Conservation (phyloP, 306 rosid genomes). For the Cucurbita pepo region DNA sequence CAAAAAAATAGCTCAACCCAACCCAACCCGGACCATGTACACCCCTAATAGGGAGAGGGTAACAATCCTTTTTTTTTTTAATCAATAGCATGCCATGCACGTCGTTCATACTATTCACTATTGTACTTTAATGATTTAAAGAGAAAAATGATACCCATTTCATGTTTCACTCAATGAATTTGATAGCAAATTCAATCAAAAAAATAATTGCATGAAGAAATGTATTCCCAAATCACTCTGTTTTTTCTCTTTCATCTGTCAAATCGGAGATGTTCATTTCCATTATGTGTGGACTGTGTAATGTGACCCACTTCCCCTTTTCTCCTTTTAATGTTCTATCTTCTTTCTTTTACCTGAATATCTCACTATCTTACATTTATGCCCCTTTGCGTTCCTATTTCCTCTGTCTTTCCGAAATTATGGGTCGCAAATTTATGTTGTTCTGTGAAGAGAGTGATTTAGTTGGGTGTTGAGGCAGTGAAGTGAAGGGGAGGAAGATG, state of each 20-base stretch:
- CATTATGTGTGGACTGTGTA: not conserved
- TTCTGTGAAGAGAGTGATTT: not conserved
- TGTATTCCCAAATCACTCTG: not conserved
- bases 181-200: too few species aligned
- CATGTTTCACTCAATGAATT: not conserved
- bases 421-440: not conserved
- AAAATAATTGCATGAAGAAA: not conserved
- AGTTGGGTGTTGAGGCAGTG: slow-evolving; percentile 19
- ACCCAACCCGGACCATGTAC: too few species aligned
- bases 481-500: slow-evolving; percentile 24
- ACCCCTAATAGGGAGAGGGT: not conserved
- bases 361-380: too few species aligned
- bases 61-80: not conserved
- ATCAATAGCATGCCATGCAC: not conserved
- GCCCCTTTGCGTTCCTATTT: too few species aligned
- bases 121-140: not conserved
- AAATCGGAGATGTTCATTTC: not conserved
- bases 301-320: not conserved
- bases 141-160: too few species aligned
- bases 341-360: not conserved
- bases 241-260: not conserved
- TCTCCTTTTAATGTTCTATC: not conserved
- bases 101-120: not conserved
- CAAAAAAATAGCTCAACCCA: too few species aligned
- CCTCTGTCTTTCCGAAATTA: too few species aligned